Evolutionary conservation across 306 rosid species (phyloP), one percentile per base, ranked within the genome.

Genomic region (Lagenaria siceraria): DNA sequence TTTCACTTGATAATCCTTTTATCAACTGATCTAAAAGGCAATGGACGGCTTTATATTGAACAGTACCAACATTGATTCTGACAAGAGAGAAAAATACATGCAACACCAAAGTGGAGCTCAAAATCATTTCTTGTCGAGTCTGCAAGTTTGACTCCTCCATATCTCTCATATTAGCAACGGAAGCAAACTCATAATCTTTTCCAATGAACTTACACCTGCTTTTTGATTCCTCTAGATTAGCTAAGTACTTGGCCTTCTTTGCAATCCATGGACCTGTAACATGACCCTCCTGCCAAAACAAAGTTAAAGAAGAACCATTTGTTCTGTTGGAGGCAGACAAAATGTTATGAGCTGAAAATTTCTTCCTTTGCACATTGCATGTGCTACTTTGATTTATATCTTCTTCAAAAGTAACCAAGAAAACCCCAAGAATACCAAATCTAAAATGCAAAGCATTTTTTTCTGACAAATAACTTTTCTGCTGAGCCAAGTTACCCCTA

Each of bases 181-280:
- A 87, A 52, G 90, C 93, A 81, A 88, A 95, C 83, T 92, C 98
- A 51, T 87, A 80, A 79, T 85, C 91, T 53, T 84, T 82, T 56
- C 92, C 85, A 5, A 82, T 82, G 88, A 80, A 79, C 80, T 89
- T 88, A 81, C 81, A 82, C 77, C 84, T 80, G 77, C 88, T 86
- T 84, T 80, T 84, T 79, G 91, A 83, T 76, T 88, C 92, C 80
- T 85, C 96, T 77, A 85, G 83, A 66, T 84, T 81, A 79, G 90
- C 96, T 48, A 95, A 82, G 75, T 80, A 78, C 85, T 88, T 90
- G 52, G 98, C 98, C 83, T 88, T 92, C 83, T 87, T 86, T 60
- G 91, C 93, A 71, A 95, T 86, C 98, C 96, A 95, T 74, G 96
- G 89, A 79, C 98, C 98, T 82, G 97, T 92, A 73, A 90, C 90